These are phyloP conservation scores for Blastobotrys arbuscula DNA, from an alignment of 1,139 yeast species.

Conservation along the genomic window DNA sequence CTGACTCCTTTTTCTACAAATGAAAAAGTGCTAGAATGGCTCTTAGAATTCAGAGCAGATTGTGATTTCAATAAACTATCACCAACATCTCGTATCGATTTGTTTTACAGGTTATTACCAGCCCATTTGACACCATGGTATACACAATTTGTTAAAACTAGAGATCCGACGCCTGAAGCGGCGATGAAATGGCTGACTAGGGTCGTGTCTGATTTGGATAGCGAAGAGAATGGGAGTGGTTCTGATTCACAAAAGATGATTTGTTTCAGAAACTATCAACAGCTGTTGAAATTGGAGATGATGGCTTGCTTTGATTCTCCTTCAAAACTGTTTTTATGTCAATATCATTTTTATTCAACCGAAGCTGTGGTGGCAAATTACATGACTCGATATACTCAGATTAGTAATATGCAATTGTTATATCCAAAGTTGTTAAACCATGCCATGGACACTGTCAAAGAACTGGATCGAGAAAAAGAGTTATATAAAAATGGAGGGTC, in stretches of 20 bases:
- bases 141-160: neutral
- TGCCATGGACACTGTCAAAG: neutral
- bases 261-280: neutral
- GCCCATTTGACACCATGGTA: conserved; percentile 2
- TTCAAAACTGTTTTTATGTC: neutral
- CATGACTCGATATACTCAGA: conserved; percentile 2
- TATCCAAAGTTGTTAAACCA: neutral
- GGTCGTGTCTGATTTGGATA: neutral
- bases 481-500: neutral
- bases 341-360: conserved; percentile 9
- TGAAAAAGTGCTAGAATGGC: neutral
- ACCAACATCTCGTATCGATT: neutral
- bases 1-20: neutral
- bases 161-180: neutral
- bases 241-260: neutral
- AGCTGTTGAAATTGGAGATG: neutral
- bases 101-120: neutral
- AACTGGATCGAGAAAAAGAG: neutral
- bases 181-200: neutral
- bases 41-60: neutral
- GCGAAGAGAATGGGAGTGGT: neutral
- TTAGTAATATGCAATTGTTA: neutral
- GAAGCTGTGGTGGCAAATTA: conserved; percentile 2
- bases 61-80: neutral
- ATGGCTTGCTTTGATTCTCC: neutral